These are phyloP conservation scores for Cryptococcus depauperatus DNA, from an alignment of 1,284 basidiomycete genomes.

Conservation along the genomic window DNA sequence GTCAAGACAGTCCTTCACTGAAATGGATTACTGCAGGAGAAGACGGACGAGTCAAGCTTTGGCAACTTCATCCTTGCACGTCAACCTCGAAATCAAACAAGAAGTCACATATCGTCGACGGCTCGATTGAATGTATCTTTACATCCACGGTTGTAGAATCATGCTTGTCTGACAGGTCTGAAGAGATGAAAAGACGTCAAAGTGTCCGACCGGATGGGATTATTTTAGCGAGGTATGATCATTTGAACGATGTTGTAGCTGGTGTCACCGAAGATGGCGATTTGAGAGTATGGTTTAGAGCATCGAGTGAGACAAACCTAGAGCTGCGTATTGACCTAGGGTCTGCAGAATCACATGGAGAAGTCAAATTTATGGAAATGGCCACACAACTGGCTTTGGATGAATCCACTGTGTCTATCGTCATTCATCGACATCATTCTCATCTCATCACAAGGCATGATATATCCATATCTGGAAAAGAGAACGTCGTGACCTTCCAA, in stretches of 20 bases:
- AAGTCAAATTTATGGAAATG: constrained; percentile 22
- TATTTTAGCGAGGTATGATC: constrained; percentile 27
- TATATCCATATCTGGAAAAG: constrained; percentile 6
- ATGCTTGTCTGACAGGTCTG: constrained; percentile 27
- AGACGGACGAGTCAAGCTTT: constrained; percentile 41
- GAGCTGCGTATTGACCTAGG: constrained; percentile 33
- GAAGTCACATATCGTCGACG: constrained; percentile 5
- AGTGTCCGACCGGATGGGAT: constrained; percentile 27
- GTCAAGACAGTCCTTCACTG: background rate
- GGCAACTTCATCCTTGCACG: constrained; percentile 28
- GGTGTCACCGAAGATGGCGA: constrained; percentile 37
- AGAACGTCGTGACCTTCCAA: constrained; percentile 7
- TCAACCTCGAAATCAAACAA: background rate
- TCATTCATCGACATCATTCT: constrained; percentile 27
- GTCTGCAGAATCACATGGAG: constrained; percentile 18
- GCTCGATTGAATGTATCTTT: constrained; percentile 29
- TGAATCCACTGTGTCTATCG: constrained; percentile 15
- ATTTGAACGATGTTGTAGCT: constrained; percentile 24
- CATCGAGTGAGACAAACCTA: constrained; percentile 1
- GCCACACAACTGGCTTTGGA: background rate
- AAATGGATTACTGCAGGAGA: constrained; percentile 38
- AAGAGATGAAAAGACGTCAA: constrained; percentile 27
- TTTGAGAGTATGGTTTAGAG: constrained; percentile 31
- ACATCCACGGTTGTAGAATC: constrained; percentile 18
- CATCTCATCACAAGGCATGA: constrained; percentile 25